Evolutionary conservation across 495 filamentous ascomycete genomes (phyloP), one percentile per base, ranked within the genome.

Genomic region (Cenococcum geophilum): DNA sequence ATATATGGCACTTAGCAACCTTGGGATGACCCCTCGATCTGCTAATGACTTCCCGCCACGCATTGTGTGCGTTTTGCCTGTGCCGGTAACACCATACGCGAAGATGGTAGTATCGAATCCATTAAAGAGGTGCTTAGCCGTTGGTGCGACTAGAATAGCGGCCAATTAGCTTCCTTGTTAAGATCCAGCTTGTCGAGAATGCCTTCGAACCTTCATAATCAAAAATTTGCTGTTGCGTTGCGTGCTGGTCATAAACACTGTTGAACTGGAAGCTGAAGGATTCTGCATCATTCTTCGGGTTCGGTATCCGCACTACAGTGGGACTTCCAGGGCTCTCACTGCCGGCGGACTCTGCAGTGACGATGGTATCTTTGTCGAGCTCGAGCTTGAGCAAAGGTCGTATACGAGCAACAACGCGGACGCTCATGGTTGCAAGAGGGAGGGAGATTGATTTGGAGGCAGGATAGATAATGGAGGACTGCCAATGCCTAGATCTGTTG

Each of bases 1-100:
- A 68, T 93, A 97, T 57, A 97, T 88, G 64, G 82, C 84, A 66
- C 90, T 95, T 8, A 98, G 79, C 43, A 98, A 76, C 57, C 93
- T 76, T 4, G 93, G 93, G 60, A 98, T 98, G 5, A 95, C 85
- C 55, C 93, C 93, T 69, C 93, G 81, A 22, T 98, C 93, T 6
- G 88, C 85, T 48, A 96, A 78, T 67, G 86, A 85, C 74, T 96
- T 87, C 55, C 92, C 92, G 58, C 93, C 93, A 60, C 93, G 85
- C 93, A 98, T 98, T 1, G 93, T 98, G 76, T 97, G 89, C 54
- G 93, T 98, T 75, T 98, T 98, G 22, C 93, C 93, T 0, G 91
- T 96, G 22, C 93, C 93, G 0, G 93, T 97, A 21, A 92, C 89
- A 42, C 93, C 93, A 68, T 98, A 97, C 42, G 93, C 92, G 70